Evolutionary conservation across 176 grass and related monocot genomes (phyloP).

Genomic region (Oryza longistaminata): DNA sequence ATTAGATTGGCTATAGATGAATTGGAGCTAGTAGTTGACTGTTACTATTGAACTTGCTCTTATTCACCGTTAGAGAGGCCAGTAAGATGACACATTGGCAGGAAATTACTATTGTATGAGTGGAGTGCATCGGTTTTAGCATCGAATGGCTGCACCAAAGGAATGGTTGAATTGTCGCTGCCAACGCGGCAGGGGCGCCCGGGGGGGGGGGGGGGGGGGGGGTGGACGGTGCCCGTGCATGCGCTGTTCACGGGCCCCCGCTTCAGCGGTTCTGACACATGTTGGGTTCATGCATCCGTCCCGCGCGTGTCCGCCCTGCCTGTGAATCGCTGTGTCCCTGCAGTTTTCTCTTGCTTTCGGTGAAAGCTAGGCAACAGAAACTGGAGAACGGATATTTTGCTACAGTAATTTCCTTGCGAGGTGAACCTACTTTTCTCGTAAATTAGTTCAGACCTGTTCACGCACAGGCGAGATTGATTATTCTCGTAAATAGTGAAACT

Average conservation of each 20-base stretch:
- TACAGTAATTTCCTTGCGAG: not conserved
- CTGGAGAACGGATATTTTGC: not conserved
- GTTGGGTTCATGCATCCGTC: not conserved
- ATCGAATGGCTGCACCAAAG: too few relatives aligned
- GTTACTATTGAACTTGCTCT: too few relatives aligned
- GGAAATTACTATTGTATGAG: too few relatives aligned
- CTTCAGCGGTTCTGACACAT: not conserved
- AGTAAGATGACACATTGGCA: not conserved
- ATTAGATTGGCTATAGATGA: too few relatives aligned
- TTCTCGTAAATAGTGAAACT: not conserved
- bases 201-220: too few relatives aligned
- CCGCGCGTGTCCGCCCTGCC: not conserved
- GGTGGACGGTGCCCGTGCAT: constrained; percentile 9
- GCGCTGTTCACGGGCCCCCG: not conserved
- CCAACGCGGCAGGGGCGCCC: too few relatives aligned
- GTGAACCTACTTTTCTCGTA: not conserved
- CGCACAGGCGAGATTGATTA: not conserved
- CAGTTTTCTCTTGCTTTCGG: not conserved
- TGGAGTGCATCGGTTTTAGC: too few relatives aligned
- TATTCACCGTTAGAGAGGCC: too few relatives aligned
- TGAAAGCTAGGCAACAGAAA: not conserved
- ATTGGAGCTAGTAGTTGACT: too few relatives aligned
- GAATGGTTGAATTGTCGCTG: too few relatives aligned
- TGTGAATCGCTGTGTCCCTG: not conserved
- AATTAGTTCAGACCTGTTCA: too few relatives aligned